Percentiles rank a stretch among this genome's conserved stretches.
Conservation (phyloP, 306 rosid genomes). For the Canavalia gladiata region DNA sequence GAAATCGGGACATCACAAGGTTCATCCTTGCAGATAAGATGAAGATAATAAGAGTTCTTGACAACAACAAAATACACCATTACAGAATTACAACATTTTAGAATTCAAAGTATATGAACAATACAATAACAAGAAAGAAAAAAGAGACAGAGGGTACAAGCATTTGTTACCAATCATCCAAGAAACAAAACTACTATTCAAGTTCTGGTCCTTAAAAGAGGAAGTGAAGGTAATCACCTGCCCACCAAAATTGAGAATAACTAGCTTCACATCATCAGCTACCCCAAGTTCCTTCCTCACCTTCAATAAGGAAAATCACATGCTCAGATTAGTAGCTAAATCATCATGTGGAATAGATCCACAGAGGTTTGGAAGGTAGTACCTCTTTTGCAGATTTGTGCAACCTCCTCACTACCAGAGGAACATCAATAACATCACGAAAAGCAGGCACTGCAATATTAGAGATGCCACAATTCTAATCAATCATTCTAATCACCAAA, state of each 20-base stretch:
- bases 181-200: constrained; percentile 8
- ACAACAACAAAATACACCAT: constrained; percentile 15
- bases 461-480: constrained; percentile 34
- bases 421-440: constrained; percentile 91
- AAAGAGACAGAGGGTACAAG: constrained; percentile 15
- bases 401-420: constrained; percentile 93
- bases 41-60: constrained; percentile 6
- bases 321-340: constrained; percentile 33
- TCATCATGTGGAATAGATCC: constrained; percentile 42
- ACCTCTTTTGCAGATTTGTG: constrained; percentile 94
- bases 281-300: constrained; percentile 85
- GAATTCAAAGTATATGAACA: constrained; percentile 7
- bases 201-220: constrained; percentile 21
- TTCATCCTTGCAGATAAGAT: background rate
- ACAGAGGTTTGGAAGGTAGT: constrained; percentile 38
- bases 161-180: constrained; percentile 7
- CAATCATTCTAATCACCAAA: constrained; percentile 25
- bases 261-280: constrained; percentile 74
- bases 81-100: constrained; percentile 21
- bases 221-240: constrained; percentile 67
- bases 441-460: constrained; percentile 87
- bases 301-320: constrained; percentile 58
- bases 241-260: constrained; percentile 96
- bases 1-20: background rate
- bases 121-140: constrained; percentile 4